phyloP scores from a whole-genome alignment of 768 basidiomycete species.

The Pleurotus platypus region DNA sequence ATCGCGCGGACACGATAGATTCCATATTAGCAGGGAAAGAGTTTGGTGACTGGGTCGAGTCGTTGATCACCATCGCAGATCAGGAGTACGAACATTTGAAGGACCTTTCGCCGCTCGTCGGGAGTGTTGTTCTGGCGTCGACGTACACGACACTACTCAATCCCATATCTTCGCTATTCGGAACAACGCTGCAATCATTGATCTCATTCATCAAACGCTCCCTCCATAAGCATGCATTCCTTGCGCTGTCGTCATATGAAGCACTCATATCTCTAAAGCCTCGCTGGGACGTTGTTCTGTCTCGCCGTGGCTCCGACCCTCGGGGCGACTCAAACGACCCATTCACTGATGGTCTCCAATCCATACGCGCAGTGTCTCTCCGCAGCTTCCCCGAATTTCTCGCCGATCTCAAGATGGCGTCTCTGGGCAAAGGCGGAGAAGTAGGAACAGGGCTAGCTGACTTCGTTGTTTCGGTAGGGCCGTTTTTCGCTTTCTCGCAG shows the following conservation, averaged over 20 bases:
- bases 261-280: constrained; percentile 51
- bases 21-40: constrained; percentile 64
- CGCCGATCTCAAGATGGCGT: constrained; percentile 71
- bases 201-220: constrained; percentile 68
- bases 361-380: constrained; percentile 65
- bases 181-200: constrained; percentile 59
- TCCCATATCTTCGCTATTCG: constrained; percentile 66
- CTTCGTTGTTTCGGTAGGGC: constrained; percentile 49
- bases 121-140: constrained; percentile 44
- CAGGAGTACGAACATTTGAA: constrained; percentile 66
- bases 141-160: constrained; percentile 60
- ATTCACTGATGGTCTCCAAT: constrained; percentile 63
- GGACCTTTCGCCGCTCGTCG: constrained; percentile 61
- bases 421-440: constrained; percentile 52
- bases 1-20: constrained; percentile 67
- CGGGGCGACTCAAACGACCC: constrained; percentile 54
- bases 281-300: constrained; percentile 66
- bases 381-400: constrained; percentile 84
- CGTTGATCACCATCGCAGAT: constrained; percentile 63
- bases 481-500: background rate
- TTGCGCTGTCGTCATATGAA: constrained; percentile 71
- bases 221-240: constrained; percentile 74
- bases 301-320: constrained; percentile 39
- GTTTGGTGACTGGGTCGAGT: constrained; percentile 67
- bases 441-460: constrained; percentile 63